Percentiles rank a stretch among this genome's conserved stretches.
These are phyloP conservation scores for Lepidium africanum DNA, from an alignment of 345 rosid genomes.

Conservation along the genomic window DNA sequence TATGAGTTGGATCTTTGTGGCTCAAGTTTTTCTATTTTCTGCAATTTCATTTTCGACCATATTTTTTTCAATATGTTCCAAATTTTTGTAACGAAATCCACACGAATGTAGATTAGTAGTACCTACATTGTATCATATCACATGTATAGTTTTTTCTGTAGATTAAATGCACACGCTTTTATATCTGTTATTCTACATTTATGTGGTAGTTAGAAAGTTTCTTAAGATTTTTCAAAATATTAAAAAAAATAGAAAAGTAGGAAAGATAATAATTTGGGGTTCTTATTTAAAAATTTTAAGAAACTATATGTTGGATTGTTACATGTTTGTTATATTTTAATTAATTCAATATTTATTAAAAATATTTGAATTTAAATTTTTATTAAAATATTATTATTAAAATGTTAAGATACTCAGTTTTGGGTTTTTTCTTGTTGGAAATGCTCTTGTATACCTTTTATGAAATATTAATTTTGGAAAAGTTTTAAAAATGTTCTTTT, in stretches of 20 bases:
- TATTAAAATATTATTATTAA: no score
- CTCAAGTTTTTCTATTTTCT: not conserved
- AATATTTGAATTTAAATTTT: no score
- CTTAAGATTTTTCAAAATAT: no score
- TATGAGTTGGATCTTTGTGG: not conserved
- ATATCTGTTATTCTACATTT: slow-evolving; percentile 1
- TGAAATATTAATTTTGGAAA: not conserved
- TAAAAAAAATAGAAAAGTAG: no score
- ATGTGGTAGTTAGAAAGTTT: not conserved
- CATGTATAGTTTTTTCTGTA: not conserved
- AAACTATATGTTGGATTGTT: no score
- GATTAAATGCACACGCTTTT: slow-evolving; percentile 7
- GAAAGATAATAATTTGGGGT: no score
- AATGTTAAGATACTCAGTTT: no score
- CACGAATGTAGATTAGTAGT: not conserved
- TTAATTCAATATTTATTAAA: no score
- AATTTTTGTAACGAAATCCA: not conserved
- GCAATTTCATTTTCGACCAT: not conserved
- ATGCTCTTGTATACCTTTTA: not conserved
- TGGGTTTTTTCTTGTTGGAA: no score
- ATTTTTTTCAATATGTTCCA: slow-evolving; percentile 2
- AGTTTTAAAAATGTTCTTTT: no score
- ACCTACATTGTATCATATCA: slow-evolving; percentile 5
- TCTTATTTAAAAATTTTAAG: no score
- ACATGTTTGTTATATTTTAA: no score